Percentiles rank a stretch among this genome's conserved stretches.
Evolutionary conservation across 768 basidiomycete genomes (phyloP).

Genomic region (Amanita thiersii): DNA sequence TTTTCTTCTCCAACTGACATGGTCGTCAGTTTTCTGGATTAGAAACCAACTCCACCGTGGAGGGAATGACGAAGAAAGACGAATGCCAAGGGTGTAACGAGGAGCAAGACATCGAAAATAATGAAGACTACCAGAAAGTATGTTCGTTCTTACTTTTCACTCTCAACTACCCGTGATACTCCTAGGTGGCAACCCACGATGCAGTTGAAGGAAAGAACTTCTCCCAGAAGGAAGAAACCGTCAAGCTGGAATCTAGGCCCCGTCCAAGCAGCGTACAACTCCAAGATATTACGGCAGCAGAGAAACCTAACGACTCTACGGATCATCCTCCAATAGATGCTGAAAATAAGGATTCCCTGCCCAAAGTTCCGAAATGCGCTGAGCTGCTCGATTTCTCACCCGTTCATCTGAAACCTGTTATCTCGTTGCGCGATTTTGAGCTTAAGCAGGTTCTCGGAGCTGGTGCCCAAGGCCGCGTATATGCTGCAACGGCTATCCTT

Average conservation of each 20-base stretch:
- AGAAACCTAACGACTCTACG: not conserved
- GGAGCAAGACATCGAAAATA: no score
- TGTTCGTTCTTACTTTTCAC: no score
- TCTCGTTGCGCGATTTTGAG: constrained; percentile 7
- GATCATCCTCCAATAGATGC: not conserved
- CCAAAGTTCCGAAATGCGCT: not conserved
- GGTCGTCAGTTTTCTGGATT: not conserved
- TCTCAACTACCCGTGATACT: no score
- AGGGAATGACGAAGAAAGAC: no score
- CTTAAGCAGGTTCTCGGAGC: constrained; percentile 7
- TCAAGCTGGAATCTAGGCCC: no score
- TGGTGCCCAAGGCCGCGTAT: constrained; percentile 13
- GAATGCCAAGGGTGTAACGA: no score
- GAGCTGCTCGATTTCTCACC: not conserved
- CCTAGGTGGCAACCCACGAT: no score
- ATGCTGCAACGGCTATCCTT: constrained; percentile 7
- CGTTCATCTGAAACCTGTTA: not conserved
- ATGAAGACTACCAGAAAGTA: no score
- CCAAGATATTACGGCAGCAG: not conserved
- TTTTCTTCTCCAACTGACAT: not conserved
- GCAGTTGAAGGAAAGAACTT: no score
- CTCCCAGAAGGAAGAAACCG: no score
- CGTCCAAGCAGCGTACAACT: not conserved
- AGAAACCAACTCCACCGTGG: no score
- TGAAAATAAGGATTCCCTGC: not conserved